Evolutionary conservation across 176 grass and related monocot species (phyloP), one percentile per base, ranked within the genome.

Genomic region (Oryza coarctata): DNA sequence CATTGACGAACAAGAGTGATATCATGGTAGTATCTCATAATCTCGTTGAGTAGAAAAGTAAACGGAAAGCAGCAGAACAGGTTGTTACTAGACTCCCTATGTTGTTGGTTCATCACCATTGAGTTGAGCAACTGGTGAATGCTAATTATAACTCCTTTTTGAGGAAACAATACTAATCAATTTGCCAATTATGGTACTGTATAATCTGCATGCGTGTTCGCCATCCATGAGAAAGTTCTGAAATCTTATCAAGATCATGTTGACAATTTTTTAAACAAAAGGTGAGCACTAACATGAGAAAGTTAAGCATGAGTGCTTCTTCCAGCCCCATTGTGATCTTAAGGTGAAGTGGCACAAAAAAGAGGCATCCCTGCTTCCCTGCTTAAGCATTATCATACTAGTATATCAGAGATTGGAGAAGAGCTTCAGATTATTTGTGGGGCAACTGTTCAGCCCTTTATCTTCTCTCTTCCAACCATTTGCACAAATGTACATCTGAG

Each of bases 401-500:
- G 55, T 55, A 65, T 65, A 25, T 70, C 62, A 33, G 12, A 36
- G 4, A 74, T 31, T 8, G 55, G 44, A 41, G 41, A 34, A 25
- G 11, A 68, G 68, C n/a, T n/a, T 58, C 36, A 7, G 10, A 63
- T 15, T 62, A 55, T 55, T 23, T 43, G 36, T n/a, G 35, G 18
- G 27, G 10, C 7, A 82, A 73, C 44, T 63, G 15, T 44, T 43
- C 17, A 7, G 6, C 55, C 15, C 68, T 15, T 63, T 30, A n/a
- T 11, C 27, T n/a, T 61, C 30, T 72, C 52, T 26, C 26, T 72
- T 72, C 27, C 7, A 22, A 71, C 35, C 47, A 60, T 44, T 43
- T 62, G 17, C 18, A 82, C 23, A 71, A 23, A 83, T 50, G 30
- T 74, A 52, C n/a, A 74, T 50, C 39, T 50, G 28, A 28, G 40